Evolutionary conservation across 768 basidiomycete genomes (phyloP).

Genomic region (Suillus lakei): DNA sequence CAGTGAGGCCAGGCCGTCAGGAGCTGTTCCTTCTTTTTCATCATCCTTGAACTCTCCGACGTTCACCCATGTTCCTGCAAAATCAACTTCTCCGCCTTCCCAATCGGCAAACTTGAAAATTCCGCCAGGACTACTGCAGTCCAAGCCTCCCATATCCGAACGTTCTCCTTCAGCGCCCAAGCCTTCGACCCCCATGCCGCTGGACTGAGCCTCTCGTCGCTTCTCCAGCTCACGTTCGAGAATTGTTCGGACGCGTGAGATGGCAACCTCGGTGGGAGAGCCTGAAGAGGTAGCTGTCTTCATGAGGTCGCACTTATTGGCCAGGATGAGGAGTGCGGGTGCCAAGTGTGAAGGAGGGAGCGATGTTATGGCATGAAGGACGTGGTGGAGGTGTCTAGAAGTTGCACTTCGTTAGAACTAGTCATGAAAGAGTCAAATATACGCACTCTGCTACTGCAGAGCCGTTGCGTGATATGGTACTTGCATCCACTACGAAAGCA

Average conservation of each 20-base stretch:
- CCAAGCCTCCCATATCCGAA: conserved; percentile 74
- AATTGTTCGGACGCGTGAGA: conserved; percentile 73
- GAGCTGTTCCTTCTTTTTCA: conserved; percentile 42
- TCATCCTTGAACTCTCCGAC: conserved; percentile 38
- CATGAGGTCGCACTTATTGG: conserved; percentile 79
- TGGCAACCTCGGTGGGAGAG: conserved; percentile 51
- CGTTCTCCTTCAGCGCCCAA: conserved; percentile 71
- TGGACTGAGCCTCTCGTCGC: conserved; percentile 63
- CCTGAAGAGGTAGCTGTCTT: conserved; percentile 46
- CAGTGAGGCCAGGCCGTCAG: conserved; percentile 47
- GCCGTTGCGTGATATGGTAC: conserved; percentile 77
- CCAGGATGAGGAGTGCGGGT: conserved; percentile 69
- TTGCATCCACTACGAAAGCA: conserved; percentile 82
- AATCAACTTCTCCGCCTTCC: conserved; percentile 82
- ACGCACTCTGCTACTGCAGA: conserved; percentile 81
- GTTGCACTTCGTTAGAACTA: conserved; percentile 11
- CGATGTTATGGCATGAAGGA: conserved; percentile 72
- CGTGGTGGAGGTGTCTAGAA: conserved; percentile 70
- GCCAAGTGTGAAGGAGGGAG: conserved; percentile 70
- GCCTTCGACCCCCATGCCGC: conserved; percentile 72
- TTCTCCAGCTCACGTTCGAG: conserved; percentile 88
- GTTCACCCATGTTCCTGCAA: conserved; percentile 61
- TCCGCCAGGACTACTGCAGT: conserved; percentile 60
- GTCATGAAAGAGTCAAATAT: background rate
- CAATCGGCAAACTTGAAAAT: conserved; percentile 78